A percentile compares a stretch with the other conserved stretches of the same genome.
These are phyloP conservation scores for Lagenaria siceraria DNA, from an alignment of 306 rosid species.

Conservation along the genomic window DNA sequence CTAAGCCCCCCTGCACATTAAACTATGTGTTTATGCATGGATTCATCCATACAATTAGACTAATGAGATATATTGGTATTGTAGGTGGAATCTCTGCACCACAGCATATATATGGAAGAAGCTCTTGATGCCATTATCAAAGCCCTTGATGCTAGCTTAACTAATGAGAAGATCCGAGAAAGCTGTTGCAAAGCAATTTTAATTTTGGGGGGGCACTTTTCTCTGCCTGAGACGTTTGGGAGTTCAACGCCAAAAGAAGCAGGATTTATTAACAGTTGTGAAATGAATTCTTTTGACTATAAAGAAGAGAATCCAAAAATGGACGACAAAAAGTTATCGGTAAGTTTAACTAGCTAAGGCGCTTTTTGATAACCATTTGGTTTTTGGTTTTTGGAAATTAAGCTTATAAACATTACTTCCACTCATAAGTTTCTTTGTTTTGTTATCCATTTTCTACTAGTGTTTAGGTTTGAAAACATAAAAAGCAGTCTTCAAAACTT, in stretches of 20 bases:
- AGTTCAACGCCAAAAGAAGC: conserved; percentile 27
- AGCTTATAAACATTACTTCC: no score
- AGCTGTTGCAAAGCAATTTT: conserved; percentile 55
- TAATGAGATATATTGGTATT: background rate
- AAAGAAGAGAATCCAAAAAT: conserved; percentile 18
- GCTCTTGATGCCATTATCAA: conserved; percentile 48
- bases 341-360: conserved; percentile 9
- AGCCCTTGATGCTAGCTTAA: conserved; percentile 55
- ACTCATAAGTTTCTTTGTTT: no score
- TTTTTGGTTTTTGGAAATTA: no score
- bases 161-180: conserved; percentile 26
- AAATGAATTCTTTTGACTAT: conserved; percentile 15
- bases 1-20: background rate
- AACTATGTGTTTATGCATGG: background rate
- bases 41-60: background rate
- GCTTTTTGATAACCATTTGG: no score
- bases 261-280: conserved; percentile 14
- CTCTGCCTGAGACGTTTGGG: conserved; percentile 32
- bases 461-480: no score
- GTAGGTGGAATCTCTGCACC: conserved; percentile 42
- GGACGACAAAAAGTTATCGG: conserved; percentile 21
- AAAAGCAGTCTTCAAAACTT: no score
- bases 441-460: no score
- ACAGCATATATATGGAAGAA: conserved; percentile 37
- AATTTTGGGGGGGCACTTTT: conserved; percentile 50